Evolutionary conservation across 2,329 filamentous ascomycete species (phyloP), one percentile per base, ranked within the genome.

Genomic region (Colletotrichum echinochloae): DNA sequence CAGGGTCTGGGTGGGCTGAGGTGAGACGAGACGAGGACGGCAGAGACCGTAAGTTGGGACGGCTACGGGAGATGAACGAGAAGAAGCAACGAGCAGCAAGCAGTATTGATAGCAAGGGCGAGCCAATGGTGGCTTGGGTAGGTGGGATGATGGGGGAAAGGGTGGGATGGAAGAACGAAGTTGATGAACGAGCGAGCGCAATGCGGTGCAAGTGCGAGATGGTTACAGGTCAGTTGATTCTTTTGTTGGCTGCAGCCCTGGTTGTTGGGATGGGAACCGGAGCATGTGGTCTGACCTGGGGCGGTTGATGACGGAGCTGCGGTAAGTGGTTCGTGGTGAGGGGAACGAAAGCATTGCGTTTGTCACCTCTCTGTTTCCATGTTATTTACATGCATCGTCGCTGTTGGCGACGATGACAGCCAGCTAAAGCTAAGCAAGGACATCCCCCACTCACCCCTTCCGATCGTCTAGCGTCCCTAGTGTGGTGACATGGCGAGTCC

Each of bases 231-330:
- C 67, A 70, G 35, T 67, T 67, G 64, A 67, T 57, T 70, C 51
- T 61, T 70, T 59, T 63, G 64, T 70, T 70, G 67, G 67, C 64
- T 62, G 52, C 44, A 46, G 52, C 44, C 64, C 64, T 63, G 46
- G 64, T 54, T 71, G 68, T 71, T 71, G 68, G 59, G 68, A 71
- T 71, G 68, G 68, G 52, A 71, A 71, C 68, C 52, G 59, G 67
- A 70, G 67, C 56, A 68, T 63, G 52, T 71, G 68, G 68, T 71
- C 68, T 71, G 59, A 71, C 64, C 68, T 51, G 57, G 57, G n/a
- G 57, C 57, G 33, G 68, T 68, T 68, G 68, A 68, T 71, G 64
- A 70, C 67, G 52, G 63, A 62, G 52, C 49, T 57, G 16, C 57
- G 56, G 57, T 39, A 6, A 6, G 37, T 39, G 37, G 37, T 39